A percentile compares a stretch with the other conserved stretches of the same genome.
These are phyloP conservation scores for Ganoderma sp. DNA, from an alignment of 1,284 basidiomycete species.

Conservation along the genomic window DNA sequence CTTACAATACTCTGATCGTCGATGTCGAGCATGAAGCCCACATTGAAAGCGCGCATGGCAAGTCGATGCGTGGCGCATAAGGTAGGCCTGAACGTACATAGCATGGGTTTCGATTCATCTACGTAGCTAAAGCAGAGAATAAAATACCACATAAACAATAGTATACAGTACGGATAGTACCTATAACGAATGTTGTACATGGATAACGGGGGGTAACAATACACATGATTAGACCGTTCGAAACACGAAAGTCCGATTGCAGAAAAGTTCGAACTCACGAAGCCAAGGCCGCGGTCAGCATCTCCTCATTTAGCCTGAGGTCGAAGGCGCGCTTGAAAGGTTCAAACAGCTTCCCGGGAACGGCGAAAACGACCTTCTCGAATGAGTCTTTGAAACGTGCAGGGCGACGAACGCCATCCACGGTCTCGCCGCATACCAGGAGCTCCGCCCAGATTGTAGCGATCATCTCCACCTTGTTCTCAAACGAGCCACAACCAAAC, in stretches of 20 bases:
- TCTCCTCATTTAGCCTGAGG: slow-evolving; percentile 49
- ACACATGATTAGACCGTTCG: neutral
- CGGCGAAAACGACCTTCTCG: slow-evolving; percentile 52
- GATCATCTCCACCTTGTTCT: slow-evolving; percentile 54
- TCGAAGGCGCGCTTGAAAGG: slow-evolving; percentile 51
- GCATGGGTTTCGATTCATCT: no score
- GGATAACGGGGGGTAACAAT: slow-evolving; percentile 1
- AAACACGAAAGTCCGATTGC: neutral
- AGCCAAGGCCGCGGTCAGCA: slow-evolving; percentile 39
- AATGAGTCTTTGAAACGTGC: slow-evolving; percentile 50
- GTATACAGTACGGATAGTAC: neutral
- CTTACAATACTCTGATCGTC: no score
- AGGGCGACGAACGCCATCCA: slow-evolving; percentile 30
- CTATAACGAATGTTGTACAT: neutral
- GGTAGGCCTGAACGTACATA: no score
- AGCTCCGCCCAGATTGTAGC: slow-evolving; percentile 66
- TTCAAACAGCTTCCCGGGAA: slow-evolving; percentile 46
- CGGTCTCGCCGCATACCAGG: slow-evolving; percentile 47
- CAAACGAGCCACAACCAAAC: slow-evolving; percentile 53
- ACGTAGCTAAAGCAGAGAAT: no score
- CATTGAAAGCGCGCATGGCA: no score
- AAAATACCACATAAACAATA: neutral
- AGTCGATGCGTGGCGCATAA: no score
- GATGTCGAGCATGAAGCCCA: no score
- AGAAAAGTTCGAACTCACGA: slow-evolving; percentile 1